These are phyloP conservation scores for Cryphonectria nitschkei DNA, from an alignment of 2,329 filamentous ascomycete genomes.

Conservation along the genomic window DNA sequence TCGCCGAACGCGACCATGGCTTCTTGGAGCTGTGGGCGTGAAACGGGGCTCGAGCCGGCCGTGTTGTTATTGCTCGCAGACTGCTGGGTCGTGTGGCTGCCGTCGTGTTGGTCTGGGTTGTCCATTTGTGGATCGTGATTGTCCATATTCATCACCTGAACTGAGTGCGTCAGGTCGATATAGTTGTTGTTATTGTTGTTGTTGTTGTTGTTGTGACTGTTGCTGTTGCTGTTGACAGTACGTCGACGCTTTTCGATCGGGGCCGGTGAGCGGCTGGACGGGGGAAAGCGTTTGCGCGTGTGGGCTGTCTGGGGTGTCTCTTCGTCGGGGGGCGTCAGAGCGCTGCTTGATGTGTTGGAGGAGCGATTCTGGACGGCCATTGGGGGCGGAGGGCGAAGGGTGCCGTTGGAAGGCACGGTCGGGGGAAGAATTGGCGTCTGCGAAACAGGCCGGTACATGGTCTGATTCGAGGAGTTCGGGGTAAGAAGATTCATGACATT, in stretches of 20 bases:
- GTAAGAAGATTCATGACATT: slow-evolving; percentile 50
- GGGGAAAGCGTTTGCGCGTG: slow-evolving; percentile 47
- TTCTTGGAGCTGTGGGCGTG: slow-evolving; percentile 35
- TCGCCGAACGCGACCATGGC: slow-evolving; percentile 35
- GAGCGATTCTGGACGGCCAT: slow-evolving; percentile 45
- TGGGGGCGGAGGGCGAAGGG: slow-evolving; percentile 35
- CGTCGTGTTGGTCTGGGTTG: slow-evolving; percentile 14
- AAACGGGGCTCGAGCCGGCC: slow-evolving; percentile 26
- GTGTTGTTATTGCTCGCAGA: slow-evolving; percentile 6
- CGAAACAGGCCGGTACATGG: slow-evolving; percentile 33
- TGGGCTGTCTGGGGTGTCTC: slow-evolving; percentile 39
- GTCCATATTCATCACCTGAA: slow-evolving; percentile 24
- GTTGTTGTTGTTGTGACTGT: slow-evolving; percentile 22
- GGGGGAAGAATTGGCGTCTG: slow-evolving; percentile 33
- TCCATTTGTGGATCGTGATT: slow-evolving; percentile 16
- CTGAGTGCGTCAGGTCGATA: slow-evolving; percentile 29
- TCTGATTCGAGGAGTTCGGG: slow-evolving; percentile 33
- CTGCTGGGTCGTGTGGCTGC: slow-evolving; percentile 13
- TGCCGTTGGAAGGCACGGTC: slow-evolving; percentile 27
- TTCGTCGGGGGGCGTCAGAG: slow-evolving; percentile 61
- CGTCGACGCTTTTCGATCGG: slow-evolving; percentile 41
- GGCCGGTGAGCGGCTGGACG: slow-evolving; percentile 23
- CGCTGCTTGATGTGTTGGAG: slow-evolving; percentile 46
- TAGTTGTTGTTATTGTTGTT: slow-evolving; percentile 27
- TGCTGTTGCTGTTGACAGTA: slow-evolving; percentile 33